Base-by-base conservation (phyloP, 75 land plant species). In the Cunninghamia lanceolata region DNA sequence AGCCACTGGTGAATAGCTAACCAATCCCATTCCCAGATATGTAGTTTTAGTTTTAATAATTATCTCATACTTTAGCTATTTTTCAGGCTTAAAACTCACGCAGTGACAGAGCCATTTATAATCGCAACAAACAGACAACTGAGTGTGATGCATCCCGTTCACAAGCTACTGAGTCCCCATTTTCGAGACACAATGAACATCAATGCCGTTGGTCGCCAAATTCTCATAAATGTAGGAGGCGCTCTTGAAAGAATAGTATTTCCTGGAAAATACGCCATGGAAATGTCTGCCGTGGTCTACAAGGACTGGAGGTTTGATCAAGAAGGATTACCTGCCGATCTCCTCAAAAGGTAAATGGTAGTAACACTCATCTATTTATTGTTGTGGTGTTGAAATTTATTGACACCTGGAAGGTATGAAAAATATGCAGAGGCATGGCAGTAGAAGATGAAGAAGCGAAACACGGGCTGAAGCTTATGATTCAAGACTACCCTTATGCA, bases 401-500 rank as follows among this genome's bases (percentile, higher is more conserved):
- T 30, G 45, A 19, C 10, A 15, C n/a, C n/a, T n/a, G n/a, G 4
- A 11, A 16, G 32, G 7, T 17, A 32, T 28, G 30, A 40, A 39
- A 45, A 17, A 17, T n/a, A n/a, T 85, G 46, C 90, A 94, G 95
- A 84, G 96, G 95, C 56, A 85, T 95, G 87, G 94, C 93, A 1
- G 88, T 90, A 21, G 84, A 89, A 47, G 94, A 92, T 45, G 17
- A 90, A 17, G 50, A 73, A 28, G 39, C 85, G 46, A 86, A 90
- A 5, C 85, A 89, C 56, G 90, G 91, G 3, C 54, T 90, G 76
- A 86, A 78, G 59, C 84, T 91, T 13, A n/a, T 90, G 63, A 88
- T 94, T 19, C 88, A 94, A 78, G 95, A 94, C 88, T 94, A 95
- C 85, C 97, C 97, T 1, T 95, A 87, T 84, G 97, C 95, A 0